These are phyloP conservation scores for Epicoccum nigrum DNA, from an alignment of 2,329 filamentous ascomycete species.

Conservation along the genomic window DNA sequence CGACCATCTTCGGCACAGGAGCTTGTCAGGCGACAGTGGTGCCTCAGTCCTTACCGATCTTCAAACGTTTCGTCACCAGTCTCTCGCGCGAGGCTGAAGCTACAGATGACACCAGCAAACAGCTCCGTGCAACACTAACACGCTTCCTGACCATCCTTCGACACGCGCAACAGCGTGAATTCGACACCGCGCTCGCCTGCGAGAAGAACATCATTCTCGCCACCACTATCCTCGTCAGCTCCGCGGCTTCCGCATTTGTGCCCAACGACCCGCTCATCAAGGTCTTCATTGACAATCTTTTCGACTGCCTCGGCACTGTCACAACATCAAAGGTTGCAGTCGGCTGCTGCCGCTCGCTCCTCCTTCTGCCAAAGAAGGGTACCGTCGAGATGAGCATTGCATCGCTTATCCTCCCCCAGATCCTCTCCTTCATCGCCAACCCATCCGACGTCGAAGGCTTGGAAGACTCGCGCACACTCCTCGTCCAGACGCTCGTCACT, in stretches of 20 bases:
- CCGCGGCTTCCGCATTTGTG: slow-evolving; percentile 74
- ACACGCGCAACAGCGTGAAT: slow-evolving; percentile 76
- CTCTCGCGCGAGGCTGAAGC: slow-evolving; percentile 60
- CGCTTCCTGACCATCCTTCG: slow-evolving; percentile 82
- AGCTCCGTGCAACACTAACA: slow-evolving; percentile 81
- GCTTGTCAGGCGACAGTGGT: slow-evolving; percentile 87
- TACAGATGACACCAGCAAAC: slow-evolving; percentile 63
- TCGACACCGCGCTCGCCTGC: slow-evolving; percentile 78
- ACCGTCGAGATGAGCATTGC: slow-evolving; percentile 64
- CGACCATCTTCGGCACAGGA: slow-evolving; percentile 86
- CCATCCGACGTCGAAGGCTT: slow-evolving; percentile 73
- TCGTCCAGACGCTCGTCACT: slow-evolving; percentile 77
- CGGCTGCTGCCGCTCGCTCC: slow-evolving; percentile 84
- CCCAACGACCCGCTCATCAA: slow-evolving; percentile 76
- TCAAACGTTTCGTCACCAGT: slow-evolving; percentile 86
- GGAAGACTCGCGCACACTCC: slow-evolving; percentile 72
- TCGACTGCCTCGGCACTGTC: slow-evolving; percentile 81
- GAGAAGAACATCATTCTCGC: slow-evolving; percentile 93
- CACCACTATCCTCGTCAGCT: slow-evolving; percentile 86
- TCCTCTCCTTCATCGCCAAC: slow-evolving; percentile 76
- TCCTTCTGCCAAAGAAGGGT: slow-evolving; percentile 65
- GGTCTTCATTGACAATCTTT: slow-evolving; percentile 77
- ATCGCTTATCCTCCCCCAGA: slow-evolving; percentile 73
- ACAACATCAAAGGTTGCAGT: slow-evolving; percentile 90
- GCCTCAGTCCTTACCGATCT: slow-evolving; percentile 85